A percentile compares a stretch with the other conserved stretches of the same genome.
These are phyloP conservation scores for Aspergillus homomorphus DNA, from an alignment of 495 filamentous ascomycete genomes.

Conservation along the genomic window DNA sequence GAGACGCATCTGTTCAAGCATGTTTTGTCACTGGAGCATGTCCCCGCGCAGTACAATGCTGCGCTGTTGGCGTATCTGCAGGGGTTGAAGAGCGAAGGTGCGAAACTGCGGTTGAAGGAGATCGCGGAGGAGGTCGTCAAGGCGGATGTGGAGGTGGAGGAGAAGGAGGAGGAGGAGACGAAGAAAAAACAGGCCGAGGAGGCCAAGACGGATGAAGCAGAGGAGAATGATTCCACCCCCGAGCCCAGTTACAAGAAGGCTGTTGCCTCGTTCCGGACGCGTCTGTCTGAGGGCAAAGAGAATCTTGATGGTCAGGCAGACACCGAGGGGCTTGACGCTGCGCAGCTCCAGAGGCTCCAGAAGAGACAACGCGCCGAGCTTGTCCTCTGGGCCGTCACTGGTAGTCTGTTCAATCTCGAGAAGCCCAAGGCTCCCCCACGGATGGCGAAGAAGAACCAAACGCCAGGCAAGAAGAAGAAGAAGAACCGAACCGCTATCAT, in stretches of 20 bases:
- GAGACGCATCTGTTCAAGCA: conserved; percentile 81
- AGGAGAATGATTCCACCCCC: conserved; percentile 19
- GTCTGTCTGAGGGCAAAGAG: conserved; percentile 28
- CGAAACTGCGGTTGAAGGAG: conserved; percentile 57
- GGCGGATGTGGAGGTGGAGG: conserved; percentile 36
- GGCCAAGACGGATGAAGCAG: background rate
- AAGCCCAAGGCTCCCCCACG: conserved; percentile 25
- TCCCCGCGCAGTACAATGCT: conserved; percentile 62
- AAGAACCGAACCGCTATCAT: conserved; percentile 50
- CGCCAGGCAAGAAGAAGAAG: conserved; percentile 51
- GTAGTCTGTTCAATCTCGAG: conserved; percentile 30
- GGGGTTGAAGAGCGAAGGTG: conserved; percentile 65
- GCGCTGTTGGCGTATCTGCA: conserved; percentile 67
- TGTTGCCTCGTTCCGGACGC: conserved; percentile 42
- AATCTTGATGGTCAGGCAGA: conserved; percentile 31
- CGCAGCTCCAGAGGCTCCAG: conserved; percentile 34
- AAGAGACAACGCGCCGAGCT: conserved; percentile 48
- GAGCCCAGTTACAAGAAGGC: conserved; percentile 53
- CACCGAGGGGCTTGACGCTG: conserved; percentile 40
- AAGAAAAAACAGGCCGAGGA: conserved; percentile 12
- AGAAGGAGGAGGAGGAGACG: conserved; percentile 46
- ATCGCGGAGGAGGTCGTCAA: conserved; percentile 54
- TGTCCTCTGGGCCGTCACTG: conserved; percentile 41
- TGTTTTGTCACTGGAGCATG: conserved; percentile 61
- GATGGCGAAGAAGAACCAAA: conserved; percentile 23